Base-by-base conservation (phyloP, 768 basidiomycete genomes). In the Lactifluus echinatus region DNA sequence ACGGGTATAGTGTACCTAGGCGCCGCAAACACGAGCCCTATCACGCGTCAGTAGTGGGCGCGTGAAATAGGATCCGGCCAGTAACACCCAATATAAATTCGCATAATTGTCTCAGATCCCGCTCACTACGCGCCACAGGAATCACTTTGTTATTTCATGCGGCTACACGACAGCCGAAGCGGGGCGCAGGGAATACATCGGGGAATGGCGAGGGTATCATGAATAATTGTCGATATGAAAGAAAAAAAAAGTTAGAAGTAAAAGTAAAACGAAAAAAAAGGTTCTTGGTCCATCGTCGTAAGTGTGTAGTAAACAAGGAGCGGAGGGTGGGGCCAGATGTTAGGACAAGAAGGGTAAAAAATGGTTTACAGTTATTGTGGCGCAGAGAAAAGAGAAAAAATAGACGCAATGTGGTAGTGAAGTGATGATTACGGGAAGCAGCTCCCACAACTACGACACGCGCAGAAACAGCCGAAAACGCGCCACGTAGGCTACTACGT, bases 161-260 rank as follows among this genome's bases (percentile, higher is more conserved):
- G 56, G 52, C 56, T 61, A 60, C 60, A 50, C 52, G 52, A 44
- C 55, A 58, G 50, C 59, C 59, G 50, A 12, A 51, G 50, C 36
- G 24, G 40, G 49, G 56, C 50, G 56, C 42, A 28, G 37, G 50
- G 50, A 57, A 58, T 61, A 61, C 60, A 59, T 54, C 47, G 34
- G 52, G 57, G 40, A 24, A 54, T 59, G 56, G 61, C 47, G 59
- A 61, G 62, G 62, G 62, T 63, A 63, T 63, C 55, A 44, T 63
- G 33, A 51, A 57, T 57, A 57, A 61, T 63, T 63, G 60, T 60
- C 60, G 53, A n/a, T n/a, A n/a, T n/a, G 55, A 49, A 47, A 29
- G 24, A 15, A 19, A 40, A 43, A 24, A n/a, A 24, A 23, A 28
- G 31, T 3, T 2, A 40, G 11, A 51, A 34, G 15, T 17, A 33